Conservation (phyloP, 2,329 filamentous ascomycete species). For the Pseudocercospora crystallina region DNA sequence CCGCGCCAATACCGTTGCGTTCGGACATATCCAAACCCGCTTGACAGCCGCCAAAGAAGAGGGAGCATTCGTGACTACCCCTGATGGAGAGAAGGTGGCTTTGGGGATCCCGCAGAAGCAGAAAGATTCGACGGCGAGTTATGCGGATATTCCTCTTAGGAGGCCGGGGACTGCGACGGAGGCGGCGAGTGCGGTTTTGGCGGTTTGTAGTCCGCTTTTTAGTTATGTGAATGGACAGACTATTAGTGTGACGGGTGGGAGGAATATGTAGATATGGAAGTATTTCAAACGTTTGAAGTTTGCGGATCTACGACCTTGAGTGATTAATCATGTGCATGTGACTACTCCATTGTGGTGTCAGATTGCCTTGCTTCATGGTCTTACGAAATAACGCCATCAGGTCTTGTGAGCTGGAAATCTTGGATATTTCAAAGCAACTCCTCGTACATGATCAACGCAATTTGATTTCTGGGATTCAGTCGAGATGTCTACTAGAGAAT, state of each 20-base stretch:
- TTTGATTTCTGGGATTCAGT: no score
- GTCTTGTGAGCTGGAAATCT: no score
- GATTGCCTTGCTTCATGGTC: no score
- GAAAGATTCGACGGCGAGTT: conserved; percentile 43
- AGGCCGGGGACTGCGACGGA: conserved; percentile 76
- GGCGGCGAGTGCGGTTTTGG: conserved; percentile 74
- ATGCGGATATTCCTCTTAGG: conserved; percentile 71
- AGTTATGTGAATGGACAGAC: conserved; percentile 86
- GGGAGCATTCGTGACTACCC: conserved; percentile 74
- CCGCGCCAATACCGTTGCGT: conserved; percentile 78
- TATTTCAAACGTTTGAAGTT: not conserved
- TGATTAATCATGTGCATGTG: not conserved
- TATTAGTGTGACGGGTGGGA: conserved; percentile 79
- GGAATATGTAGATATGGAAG: conserved; percentile 53
- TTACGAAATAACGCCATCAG: no score
- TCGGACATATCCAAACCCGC: conserved; percentile 77
- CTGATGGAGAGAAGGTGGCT: conserved; percentile 72
- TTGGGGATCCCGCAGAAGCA: conserved; percentile 70
- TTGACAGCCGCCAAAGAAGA: conserved; percentile 82
- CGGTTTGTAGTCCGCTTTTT: conserved; percentile 77
- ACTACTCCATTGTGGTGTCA: no score
- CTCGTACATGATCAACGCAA: no score
- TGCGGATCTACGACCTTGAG: not conserved
- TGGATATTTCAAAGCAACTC: no score
- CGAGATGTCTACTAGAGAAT: no score